A percentile compares a stretch with the other conserved stretches of the same genome.
Conservation (phyloP, 2,329 filamentous ascomycete species). For the Trichoderma sp. region DNA sequence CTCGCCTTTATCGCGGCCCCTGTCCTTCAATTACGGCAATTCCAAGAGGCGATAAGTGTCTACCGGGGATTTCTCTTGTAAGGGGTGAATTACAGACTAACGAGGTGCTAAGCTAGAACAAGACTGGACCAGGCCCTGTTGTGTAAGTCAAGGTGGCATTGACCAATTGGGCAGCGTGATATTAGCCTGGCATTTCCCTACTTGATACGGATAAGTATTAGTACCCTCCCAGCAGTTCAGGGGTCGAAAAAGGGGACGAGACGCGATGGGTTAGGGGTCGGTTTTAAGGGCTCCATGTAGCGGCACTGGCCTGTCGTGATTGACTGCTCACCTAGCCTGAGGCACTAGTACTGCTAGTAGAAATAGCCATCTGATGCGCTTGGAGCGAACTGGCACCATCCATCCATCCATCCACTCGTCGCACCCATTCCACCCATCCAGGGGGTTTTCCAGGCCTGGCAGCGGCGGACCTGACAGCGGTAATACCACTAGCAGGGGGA, state of each 20-base stretch:
- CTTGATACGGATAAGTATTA: not conserved
- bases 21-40: slow-evolving; percentile 20
- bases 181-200: slow-evolving; percentile 9
- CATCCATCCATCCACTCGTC: no score
- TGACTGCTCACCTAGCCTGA: not conserved
- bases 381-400: not conserved
- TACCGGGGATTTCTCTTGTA: not conserved
- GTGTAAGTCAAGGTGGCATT: not conserved
- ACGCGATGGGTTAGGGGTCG: slow-evolving; percentile 10
- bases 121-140: not conserved
- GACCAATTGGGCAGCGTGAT: not conserved
- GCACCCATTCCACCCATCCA: no score
- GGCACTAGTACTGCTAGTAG: not conserved
- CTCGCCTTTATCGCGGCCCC: slow-evolving; percentile 10
- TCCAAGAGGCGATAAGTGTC: not conserved
- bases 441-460: not conserved
- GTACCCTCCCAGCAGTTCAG: not conserved
- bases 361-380: not conserved
- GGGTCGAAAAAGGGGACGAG: slow-evolving; percentile 10
- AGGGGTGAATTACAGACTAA: not conserved
- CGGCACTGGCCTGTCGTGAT: not conserved
- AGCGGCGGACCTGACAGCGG: slow-evolving; percentile 6
- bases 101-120: not conserved
- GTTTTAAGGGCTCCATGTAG: slow-evolving; percentile 17
- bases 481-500: not conserved